Conservation (phyloP, 2,329 filamentous ascomycete genomes). For the Metarhizium robertsii region DNA sequence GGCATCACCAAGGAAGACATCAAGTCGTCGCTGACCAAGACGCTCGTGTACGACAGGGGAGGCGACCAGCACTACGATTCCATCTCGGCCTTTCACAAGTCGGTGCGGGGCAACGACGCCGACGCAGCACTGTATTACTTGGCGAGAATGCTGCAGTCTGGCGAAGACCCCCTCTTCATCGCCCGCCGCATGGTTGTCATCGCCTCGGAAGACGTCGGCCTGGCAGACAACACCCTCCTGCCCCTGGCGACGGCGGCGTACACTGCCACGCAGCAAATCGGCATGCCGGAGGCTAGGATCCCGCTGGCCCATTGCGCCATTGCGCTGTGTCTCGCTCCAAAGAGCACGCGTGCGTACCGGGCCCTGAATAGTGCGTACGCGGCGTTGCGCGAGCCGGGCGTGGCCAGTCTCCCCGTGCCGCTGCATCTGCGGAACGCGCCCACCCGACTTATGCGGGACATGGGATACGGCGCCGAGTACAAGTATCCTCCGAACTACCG, state of each 20-base stretch:
- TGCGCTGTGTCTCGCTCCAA: slow-evolving; percentile 70
- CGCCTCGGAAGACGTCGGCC: slow-evolving; percentile 84
- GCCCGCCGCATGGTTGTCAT: slow-evolving; percentile 91
- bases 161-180: slow-evolving; percentile 88
- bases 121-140: slow-evolving; percentile 93
- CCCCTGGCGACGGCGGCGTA: slow-evolving; percentile 79
- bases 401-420: slow-evolving; percentile 74
- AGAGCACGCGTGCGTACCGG: slow-evolving; percentile 81
- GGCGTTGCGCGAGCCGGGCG: slow-evolving; percentile 71
- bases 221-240: slow-evolving; percentile 79
- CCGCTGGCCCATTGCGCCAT: slow-evolving; percentile 81
- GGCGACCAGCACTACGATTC: slow-evolving; percentile 97
- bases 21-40: slow-evolving; percentile 79
- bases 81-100: slow-evolving; percentile 95
- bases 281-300: slow-evolving; percentile 90
- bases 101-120: slow-evolving; percentile 75
- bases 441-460: slow-evolving; percentile 83
- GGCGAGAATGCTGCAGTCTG: slow-evolving; percentile 88
- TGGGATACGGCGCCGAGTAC: slow-evolving; percentile 85
- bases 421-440: slow-evolving; percentile 87
- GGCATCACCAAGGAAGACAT: slow-evolving; percentile 65
- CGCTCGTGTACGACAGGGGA: slow-evolving; percentile 86
- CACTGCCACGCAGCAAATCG: slow-evolving; percentile 82
- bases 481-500: slow-evolving; percentile 93
- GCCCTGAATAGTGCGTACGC: slow-evolving; percentile 71